Evolutionary conservation across 106 monocot genomes (phyloP), one percentile per base, ranked within the genome.

Genomic region (Dendrobium catenatum): DNA sequence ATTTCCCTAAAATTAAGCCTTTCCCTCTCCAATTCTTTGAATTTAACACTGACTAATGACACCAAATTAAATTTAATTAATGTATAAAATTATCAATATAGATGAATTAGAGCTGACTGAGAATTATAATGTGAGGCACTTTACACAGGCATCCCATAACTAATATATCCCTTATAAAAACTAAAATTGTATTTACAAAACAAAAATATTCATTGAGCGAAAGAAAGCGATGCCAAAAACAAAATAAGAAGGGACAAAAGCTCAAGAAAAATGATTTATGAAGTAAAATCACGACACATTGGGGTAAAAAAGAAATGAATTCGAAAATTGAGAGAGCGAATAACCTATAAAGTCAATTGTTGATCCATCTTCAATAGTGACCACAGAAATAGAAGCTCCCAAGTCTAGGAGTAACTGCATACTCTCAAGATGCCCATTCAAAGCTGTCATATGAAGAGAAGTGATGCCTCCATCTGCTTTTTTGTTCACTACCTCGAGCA

Each of bases 391-490:
- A 89, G 70, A 86, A 68, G 93, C 95, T 48, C 98, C 98, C 84
- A 95, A 83, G 81, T 99, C 98, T 79, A 99, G 80, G 33, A 99
- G 84, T 73, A 99, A 85, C 26, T 95, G 93, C 75, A 99, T 85
- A 80, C 88, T 80, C 78, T 95, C 95, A 29, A 83, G 79, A 78
- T 95, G 95, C 4, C 98, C 93, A 86, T 99, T 91, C 43, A 99
- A 75, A 59, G 98, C 95, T 24, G 98, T 93, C 98, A 99, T 99
- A 82, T 99, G 98, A 80, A 99, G 92, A 4, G 98, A 87, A 68
- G 93, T 99, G 76, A 99, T 91, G 80, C 98, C 95, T 42, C 95
- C 98, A 88, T 99, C 98, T 17, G 98, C 95, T 77, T 74, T 91
- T 80, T 86, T 86, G 73, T 95, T 99, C 56, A 95, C 85, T 61